Evolutionary conservation across 2,329 filamentous ascomycete genomes (phyloP), one percentile per base, ranked within the genome.

Genomic region (Botryotinia calthae): DNA sequence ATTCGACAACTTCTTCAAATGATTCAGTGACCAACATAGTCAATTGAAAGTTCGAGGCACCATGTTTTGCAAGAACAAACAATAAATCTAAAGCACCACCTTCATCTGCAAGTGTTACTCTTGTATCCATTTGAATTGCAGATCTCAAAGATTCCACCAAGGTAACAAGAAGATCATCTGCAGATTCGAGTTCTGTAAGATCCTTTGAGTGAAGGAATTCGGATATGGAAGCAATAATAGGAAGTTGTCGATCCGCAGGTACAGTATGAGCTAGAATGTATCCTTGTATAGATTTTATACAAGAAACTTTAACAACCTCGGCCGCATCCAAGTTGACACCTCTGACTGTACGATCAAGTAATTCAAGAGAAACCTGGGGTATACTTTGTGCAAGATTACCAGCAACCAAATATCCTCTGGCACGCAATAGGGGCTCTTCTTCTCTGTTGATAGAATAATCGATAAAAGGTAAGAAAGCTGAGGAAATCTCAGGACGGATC

Each of bases 291-390:
- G 94, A 91, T 80, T 95, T 95, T 78, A 98, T 92, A 79, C 94
- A 97, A 31, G 95, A 91, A 28, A 97, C 95, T 81, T 96, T 93
- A 61, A 98, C 95, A 51, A 98, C 90, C 81, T 98, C 95, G 0
- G 93, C 92, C 31, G 90, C 85, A 76, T 97, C 95, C 51, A 85
- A 85, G 16, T 89, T 89, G 76, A 97, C 93, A 12, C 91, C 90
- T 68, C 91, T 88, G 70, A 98, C 87, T 2, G 93, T 91, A 48
- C 87, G 88, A 78, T 94, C 90, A 76, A 95, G 85, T 73, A 95
- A 87, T 10, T 85, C 87, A 22, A 87, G 85, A 16, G 86, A 86
- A n/a, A 87, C 84, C 42, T 86, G 89, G 25, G 89, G 82, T 76
- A 87, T 90, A 44, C 90, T 90, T 74, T 91, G 89, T 54, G 92